Evolutionary conservation across 129 eudicot genomes (phyloP), one percentile per base, ranked within the genome.

Genomic region (Centrapalus pauciflorus): DNA sequence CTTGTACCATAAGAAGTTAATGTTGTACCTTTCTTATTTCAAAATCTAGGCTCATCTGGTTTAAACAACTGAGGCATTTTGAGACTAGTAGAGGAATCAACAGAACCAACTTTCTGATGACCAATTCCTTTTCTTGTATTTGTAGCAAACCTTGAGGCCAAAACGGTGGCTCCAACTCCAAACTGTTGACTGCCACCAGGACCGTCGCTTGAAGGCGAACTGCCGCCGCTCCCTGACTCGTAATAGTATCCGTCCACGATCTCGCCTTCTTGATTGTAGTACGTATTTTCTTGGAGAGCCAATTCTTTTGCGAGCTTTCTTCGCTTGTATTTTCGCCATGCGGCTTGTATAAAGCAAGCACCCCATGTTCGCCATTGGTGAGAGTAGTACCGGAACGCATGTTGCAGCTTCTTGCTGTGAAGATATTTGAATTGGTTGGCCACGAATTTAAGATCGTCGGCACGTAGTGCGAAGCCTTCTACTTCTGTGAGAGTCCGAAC

Each of bases 291-390:
- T 55, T 83, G 87, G 13, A 85, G 40, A 17, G 84, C 83, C 65
- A 88, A 60, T 50, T 85, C 84, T 72, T 81, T 87, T 10, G 88
- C 84, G 43, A 91, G 72, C 73, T 80, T 85, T 56, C 79, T 81
- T 61, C 80, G 67, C 43, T 79, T 83, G 51, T 54, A 85, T 72
- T 83, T 81, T 54, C 98, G 76, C 98, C 96, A 88, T 0, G 96
- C 96, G 5, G 83, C 81, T 64, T 88, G 91, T 29, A 92, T 33
- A 35, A 71, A 85, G 55, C 96, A 79, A 30, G 95, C 83, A 2
- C 89, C 96, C 98, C 96, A 88, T 29, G 94, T 85, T 27, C 98
- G 81, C 98, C 98, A 92, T 55, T 92, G 98, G 62, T 85, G 90
- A 33, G 98, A 93, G 24, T 93, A 83, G 73, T 88, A 88, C 61